Base-by-base conservation (phyloP, 805 yeast genomes). In the Pichia occidentalis region DNA sequence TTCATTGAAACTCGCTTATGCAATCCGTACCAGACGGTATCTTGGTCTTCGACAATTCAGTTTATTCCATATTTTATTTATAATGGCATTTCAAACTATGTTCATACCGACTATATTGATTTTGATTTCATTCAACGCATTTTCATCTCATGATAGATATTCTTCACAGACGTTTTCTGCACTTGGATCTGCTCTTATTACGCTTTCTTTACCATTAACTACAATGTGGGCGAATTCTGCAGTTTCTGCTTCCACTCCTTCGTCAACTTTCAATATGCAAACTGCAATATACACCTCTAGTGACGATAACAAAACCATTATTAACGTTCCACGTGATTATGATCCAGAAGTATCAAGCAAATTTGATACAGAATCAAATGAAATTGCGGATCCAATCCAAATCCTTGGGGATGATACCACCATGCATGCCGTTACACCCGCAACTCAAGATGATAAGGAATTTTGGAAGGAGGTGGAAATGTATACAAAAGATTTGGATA, bases 151-250 rank as follows among this genome's bases (percentile, higher is more conserved):
- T 12, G 45, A 45, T 35, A 13, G 25, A 16, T 47, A 50, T 33
- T 48, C 64, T 22, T 52, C 42, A 19, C 64, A 68, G 48, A 54
- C 69, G 25, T 44, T 77, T 47, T 56, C 70, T 18, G 68, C 80
- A 4, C 52, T 83, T 21, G 75, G 85, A 2, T 61, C 75, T 2
- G 63, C 83, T 18, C 48, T 86, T 5, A 78, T 82, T 14, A 80
- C 82, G 0, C 53, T 85, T 20, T 82, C 88, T 4, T 64, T 87
- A 37, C 96, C 96, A 1, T 59, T 88, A 34, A 77, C 95, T 0
- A 75, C 95, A 0, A 71, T 87, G 72, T 87, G 97, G 97, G 95
- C 96, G 0, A 65, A 80, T 4, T 65, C 86, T 2, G 68, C 80
- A 1, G 77, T 79, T 49, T 73, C 73, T 39, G 52, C 68, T 2